These are phyloP conservation scores for Spatholobus suberectus DNA, from an alignment of 306 rosid species.

Conservation along the genomic window DNA sequence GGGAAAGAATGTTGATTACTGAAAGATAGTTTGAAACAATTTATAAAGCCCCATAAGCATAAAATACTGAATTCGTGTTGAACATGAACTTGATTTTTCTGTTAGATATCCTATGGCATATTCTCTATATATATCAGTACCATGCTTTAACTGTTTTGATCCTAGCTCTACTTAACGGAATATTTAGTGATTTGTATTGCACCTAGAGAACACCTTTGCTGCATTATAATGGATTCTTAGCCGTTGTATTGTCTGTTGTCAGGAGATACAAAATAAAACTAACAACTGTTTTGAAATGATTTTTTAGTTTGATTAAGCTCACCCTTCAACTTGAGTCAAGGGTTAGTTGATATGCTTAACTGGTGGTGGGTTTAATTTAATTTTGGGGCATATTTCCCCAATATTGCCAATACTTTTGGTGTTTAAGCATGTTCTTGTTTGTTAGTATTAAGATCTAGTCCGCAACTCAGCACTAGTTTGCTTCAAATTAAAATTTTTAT, in stretches of 20 bases:
- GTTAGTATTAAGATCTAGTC: slow-evolving; percentile 24
- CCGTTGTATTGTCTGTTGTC: background rate
- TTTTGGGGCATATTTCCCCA: background rate
- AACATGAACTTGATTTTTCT: background rate
- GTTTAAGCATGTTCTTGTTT: background rate
- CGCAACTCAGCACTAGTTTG: background rate
- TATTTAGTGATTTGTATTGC: too few species aligned
- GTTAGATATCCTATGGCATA: background rate
- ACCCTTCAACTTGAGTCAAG: background rate
- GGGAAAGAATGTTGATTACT: background rate
- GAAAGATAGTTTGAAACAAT: background rate
- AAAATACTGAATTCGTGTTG: background rate
- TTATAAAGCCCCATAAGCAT: background rate
- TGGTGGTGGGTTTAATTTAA: background rate
- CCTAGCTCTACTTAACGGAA: background rate
- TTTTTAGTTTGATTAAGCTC: background rate
- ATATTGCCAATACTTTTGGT: background rate
- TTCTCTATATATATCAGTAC: background rate
- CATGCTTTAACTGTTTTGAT: background rate
- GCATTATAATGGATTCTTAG: background rate
- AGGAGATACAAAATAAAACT: background rate
- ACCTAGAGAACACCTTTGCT: too few species aligned
- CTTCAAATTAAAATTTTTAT: background rate
- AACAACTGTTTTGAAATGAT: background rate
- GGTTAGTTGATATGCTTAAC: background rate